These are phyloP conservation scores for Chytriomyces confervae DNA, from an alignment of 192 early-diverging fungal species.

Conservation along the genomic window DNA sequence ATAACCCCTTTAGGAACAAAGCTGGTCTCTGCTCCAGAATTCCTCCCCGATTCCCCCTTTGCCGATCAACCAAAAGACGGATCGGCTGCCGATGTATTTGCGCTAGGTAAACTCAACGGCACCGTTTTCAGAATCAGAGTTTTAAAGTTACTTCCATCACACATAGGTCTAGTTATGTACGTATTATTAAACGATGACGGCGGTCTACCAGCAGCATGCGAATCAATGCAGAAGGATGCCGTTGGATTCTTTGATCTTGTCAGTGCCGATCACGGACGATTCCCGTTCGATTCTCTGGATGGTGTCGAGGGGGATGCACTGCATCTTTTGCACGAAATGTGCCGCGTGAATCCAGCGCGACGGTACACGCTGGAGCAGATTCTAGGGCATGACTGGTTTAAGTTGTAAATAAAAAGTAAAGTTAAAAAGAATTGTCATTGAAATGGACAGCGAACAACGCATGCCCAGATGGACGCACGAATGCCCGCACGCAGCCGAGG, in stretches of 20 bases:
- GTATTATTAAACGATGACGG: conserved; percentile 19
- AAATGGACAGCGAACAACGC: no score
- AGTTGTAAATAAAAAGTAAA: no score
- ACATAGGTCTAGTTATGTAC: conserved; percentile 24
- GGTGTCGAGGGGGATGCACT: background rate
- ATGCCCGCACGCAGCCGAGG: no score
- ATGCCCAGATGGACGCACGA: no score
- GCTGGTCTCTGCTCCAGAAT: conserved; percentile 14
- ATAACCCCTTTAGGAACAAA: background rate
- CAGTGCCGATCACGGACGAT: background rate
- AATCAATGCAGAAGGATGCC: background rate
- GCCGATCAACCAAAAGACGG: background rate
- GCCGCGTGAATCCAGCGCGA: conserved; percentile 12
- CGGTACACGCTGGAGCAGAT: conserved; percentile 2
- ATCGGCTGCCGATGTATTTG: conserved; percentile 35
- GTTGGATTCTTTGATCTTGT: background rate
- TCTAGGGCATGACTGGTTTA: conserved; percentile 20
- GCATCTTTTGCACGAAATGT: conserved; percentile 29
- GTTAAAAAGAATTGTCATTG: no score
- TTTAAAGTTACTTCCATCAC: no score
- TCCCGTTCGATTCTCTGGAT: conserved; percentile 3
- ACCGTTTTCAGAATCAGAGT: no score
- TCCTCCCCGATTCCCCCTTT: conserved; percentile 9
- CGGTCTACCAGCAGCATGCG: background rate
- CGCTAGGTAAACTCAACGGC: background rate